These are phyloP conservation scores for Venturia effusa DNA, from an alignment of 2,329 filamentous ascomycete species.

Conservation along the genomic window DNA sequence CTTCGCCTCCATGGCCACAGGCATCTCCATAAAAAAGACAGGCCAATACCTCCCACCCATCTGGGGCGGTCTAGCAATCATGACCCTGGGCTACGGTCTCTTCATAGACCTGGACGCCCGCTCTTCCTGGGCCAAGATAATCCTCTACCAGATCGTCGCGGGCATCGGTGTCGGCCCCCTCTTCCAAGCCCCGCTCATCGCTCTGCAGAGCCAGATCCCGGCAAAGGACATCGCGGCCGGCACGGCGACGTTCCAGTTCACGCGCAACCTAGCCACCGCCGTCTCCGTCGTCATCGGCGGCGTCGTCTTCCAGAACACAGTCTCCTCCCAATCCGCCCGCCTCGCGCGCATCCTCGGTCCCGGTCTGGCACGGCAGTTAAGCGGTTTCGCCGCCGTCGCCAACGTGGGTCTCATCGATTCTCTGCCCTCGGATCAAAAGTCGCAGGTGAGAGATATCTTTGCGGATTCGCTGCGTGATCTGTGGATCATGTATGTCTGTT, in stretches of 20 bases:
- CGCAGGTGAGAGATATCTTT: slow-evolving; percentile 22
- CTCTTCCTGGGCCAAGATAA: slow-evolving; percentile 27
- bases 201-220: slow-evolving; percentile 48
- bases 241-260: slow-evolving; percentile 50
- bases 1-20: slow-evolving; percentile 46
- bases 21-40: slow-evolving; percentile 27
- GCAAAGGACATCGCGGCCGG: slow-evolving; percentile 49
- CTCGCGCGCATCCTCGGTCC: slow-evolving; percentile 38
- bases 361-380: slow-evolving; percentile 36
- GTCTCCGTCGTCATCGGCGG: slow-evolving; percentile 59
- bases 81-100: slow-evolving; percentile 28
- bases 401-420: slow-evolving; percentile 41
- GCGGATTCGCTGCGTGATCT: slow-evolving; percentile 25
- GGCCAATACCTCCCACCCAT: slow-evolving; percentile 24
- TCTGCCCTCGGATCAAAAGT: slow-evolving; percentile 33
- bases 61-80: slow-evolving; percentile 24
- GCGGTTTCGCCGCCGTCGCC: slow-evolving; percentile 44
- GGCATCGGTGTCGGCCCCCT: slow-evolving; percentile 54
- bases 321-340: slow-evolving; percentile 40
- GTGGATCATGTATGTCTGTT: slow-evolving; percentile 30
- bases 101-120: slow-evolving; percentile 26
- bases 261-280: slow-evolving; percentile 52
- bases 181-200: slow-evolving; percentile 54
- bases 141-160: slow-evolving; percentile 48
- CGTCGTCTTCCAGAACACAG: slow-evolving; percentile 61